These are phyloP conservation scores for Protea cynaroides DNA, from an alignment of 164 flowering plant species.

Conservation along the genomic window DNA sequence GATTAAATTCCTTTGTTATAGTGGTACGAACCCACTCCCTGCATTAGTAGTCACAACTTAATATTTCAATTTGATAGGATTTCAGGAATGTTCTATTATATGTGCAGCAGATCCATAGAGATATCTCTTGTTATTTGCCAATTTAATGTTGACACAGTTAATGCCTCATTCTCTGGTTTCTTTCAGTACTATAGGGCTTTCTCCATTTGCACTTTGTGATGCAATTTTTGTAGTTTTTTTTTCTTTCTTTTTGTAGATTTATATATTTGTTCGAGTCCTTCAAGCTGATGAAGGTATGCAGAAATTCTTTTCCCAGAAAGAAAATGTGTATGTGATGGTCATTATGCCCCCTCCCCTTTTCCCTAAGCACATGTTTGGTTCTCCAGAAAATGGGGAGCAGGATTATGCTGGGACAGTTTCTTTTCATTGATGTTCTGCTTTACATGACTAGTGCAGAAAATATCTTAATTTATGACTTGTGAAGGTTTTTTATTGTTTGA, in stretches of 20 bases:
- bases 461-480: no score
- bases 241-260: constrained; percentile 54
- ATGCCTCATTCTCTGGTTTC: constrained; percentile 96
- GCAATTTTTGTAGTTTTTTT: neutral
- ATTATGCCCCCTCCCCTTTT: no score
- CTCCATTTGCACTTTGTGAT: neutral
- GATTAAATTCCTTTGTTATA: no score
- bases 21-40: neutral
- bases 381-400: no score
- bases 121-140: constrained; percentile 92
- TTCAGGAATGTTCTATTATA: constrained; percentile 8
- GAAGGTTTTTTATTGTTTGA: no score
- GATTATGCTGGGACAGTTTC: no score
- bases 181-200: neutral
- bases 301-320: neutral
- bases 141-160: constrained; percentile 77
- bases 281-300: constrained; percentile 97
- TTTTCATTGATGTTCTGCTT: no score
- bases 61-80: neutral
- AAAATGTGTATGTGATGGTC: no score
- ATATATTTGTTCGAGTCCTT: constrained; percentile 93
- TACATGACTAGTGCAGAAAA: no score
- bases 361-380: no score
- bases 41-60: neutral
- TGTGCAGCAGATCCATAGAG: constrained; percentile 79